A percentile compares a stretch with the other conserved stretches of the same genome.
These are phyloP conservation scores for Fistulinella cinereoalba DNA, from an alignment of 1,284 basidiomycete genomes.

Conservation along the genomic window DNA sequence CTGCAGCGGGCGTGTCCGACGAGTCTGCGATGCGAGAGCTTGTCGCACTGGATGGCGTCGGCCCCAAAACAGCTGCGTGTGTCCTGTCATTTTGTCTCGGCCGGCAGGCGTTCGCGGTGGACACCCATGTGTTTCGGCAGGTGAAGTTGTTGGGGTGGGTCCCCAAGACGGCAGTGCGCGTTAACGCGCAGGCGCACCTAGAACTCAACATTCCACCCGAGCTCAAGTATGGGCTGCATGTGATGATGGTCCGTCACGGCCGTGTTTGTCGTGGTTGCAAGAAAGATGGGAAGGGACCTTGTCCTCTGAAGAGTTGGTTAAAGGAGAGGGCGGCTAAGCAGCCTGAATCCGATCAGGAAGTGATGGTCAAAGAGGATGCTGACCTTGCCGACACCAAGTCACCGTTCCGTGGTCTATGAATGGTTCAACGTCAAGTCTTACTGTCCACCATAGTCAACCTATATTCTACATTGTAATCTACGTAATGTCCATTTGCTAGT, in stretches of 20 bases:
- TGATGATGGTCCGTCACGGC: constrained; percentile 68
- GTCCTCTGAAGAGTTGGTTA: constrained; percentile 28
- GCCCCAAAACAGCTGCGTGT: constrained; percentile 78
- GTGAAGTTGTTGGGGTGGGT: constrained; percentile 69
- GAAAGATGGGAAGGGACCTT: constrained; percentile 23
- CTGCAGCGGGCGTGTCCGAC: constrained; percentile 40
- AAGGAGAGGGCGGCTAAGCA: constrained; percentile 5
- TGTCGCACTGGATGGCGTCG: constrained; percentile 67
- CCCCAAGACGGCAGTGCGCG: constrained; percentile 57
- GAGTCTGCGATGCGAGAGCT: constrained; percentile 68
- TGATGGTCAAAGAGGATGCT: background rate
- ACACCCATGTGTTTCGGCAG: constrained; percentile 72
- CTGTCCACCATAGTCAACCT: too few relatives aligned
- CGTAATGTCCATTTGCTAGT: too few relatives aligned
- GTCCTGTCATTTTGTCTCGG: constrained; percentile 77
- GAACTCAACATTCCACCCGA: constrained; percentile 60
- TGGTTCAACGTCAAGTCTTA: too few relatives aligned
- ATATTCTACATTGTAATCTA: too few relatives aligned
- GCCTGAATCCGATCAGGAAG: background rate
- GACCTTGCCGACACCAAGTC: background rate
- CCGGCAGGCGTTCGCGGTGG: constrained; percentile 72
- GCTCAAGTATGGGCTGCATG: constrained; percentile 71
- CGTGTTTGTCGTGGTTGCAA: constrained; percentile 55
- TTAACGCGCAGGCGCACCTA: constrained; percentile 69
- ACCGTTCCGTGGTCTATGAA: background rate